Evolutionary conservation across 2,329 filamentous ascomycete genomes (phyloP).

Genomic region (Fusarium sp.): DNA sequence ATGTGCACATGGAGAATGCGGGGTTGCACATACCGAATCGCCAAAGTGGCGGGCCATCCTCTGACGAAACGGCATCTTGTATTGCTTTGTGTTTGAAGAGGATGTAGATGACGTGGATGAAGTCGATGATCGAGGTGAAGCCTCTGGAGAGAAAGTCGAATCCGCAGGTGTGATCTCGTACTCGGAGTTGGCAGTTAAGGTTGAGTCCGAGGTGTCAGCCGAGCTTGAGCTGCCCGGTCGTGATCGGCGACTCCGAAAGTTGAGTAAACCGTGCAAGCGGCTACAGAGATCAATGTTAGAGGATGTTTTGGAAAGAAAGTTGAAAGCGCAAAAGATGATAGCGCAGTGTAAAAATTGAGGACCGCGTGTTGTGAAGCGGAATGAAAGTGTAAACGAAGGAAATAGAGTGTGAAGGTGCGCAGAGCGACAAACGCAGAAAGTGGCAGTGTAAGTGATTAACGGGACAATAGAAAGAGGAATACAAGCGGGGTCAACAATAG

Average conservation of each 20-base stretch:
- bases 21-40: constrained; percentile 60
- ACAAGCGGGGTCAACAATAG: constrained; percentile 15
- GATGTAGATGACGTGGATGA: constrained; percentile 31
- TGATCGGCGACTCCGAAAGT: constrained; percentile 44
- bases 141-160: constrained; percentile 29
- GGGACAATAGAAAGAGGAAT: constrained; percentile 7
- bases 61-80: constrained; percentile 58
- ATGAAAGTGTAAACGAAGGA: constrained; percentile 1
- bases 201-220: constrained; percentile 40
- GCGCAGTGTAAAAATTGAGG: not conserved
- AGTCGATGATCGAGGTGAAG: constrained; percentile 26
- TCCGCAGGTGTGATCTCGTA: constrained; percentile 39
- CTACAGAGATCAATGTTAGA: constrained; percentile 41
- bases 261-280: constrained; percentile 44
- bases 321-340: not conserved
- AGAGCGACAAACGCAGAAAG: constrained; percentile 10
- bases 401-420: not conserved
- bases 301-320: constrained; percentile 9
- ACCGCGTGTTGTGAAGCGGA: not conserved
- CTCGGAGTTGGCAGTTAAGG: constrained; percentile 42
- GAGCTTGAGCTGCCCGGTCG: constrained; percentile 46
- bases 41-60: constrained; percentile 64
- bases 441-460: constrained; percentile 39
- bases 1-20: constrained; percentile 31
- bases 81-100: constrained; percentile 38